Base-by-base conservation (phyloP, 192 early-diverging fungal genomes). In the Coemansia sp. region DNA sequence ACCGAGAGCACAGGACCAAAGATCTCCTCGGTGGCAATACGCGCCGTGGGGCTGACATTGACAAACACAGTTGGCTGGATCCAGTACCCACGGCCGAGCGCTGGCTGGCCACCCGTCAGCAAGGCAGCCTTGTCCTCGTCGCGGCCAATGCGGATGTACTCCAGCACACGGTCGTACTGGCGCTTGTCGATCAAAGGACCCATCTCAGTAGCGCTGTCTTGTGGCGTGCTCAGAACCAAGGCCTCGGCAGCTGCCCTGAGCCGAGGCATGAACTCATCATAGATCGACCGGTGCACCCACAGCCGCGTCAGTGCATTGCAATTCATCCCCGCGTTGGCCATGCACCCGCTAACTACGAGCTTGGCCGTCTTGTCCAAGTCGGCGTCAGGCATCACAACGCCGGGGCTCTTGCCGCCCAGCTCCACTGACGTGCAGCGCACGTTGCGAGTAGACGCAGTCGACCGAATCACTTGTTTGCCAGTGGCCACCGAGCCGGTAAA, bases 251-350 rank as follows among this genome's bases (percentile, higher is more conserved):
- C 83, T 0, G 78, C 74, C 43, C 82, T 71, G 43, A 87, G 76
- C 51, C 76, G 68, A 1, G 77, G 74, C 57, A 94, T 31, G 14
- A 94, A 88, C n/a, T 67, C 66, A 36, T 88, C 85, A 63, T 89
- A 85, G 4, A 92, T 69, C 16, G 76, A 70, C 64, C 84, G 84
- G 45, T 92, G 90, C 26, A 90, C 89, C 62, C 88, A 87, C 9
- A 94, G 79, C 0, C 91, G 75, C 42, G 90, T 87, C 37, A 88
- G 69, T 3, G 85, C 89, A 67, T 90, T 92, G 73, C 92, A 94
- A 63, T 86, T 88, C 76, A 93, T 91, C 0, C 91, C 89, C 3
- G 86, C 73, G 63, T 94, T 94, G 40, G 71, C 71, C 66, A 86
- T 85, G 43, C 81, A 80, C 3, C 84, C 84, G 55, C 69, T 65